phyloP scores from a whole-genome alignment of 257 asterid genomes.

The Solanum pinnatisectum region DNA sequence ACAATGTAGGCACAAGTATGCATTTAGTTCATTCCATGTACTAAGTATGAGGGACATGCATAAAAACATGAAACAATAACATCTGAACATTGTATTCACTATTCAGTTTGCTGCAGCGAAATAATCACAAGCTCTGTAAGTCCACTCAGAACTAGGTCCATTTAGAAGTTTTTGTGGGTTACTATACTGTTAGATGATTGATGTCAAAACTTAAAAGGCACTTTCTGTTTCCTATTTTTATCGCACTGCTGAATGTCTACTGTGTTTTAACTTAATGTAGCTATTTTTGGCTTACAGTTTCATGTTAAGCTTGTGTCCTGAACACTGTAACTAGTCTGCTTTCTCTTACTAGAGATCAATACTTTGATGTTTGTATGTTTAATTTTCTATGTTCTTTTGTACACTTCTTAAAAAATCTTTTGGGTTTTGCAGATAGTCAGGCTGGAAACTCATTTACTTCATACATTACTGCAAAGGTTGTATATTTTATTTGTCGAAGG shows the following conservation, averaged over 20 bases:
- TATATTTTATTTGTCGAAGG: conserved; percentile 5
- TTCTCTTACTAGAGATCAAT: background rate
- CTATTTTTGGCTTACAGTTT: background rate
- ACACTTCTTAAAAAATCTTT: background rate
- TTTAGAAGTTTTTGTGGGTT: background rate
- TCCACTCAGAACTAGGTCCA: background rate
- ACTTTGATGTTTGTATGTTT: background rate
- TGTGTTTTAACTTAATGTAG: background rate
- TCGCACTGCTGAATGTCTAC: background rate
- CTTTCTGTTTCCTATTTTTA: background rate
- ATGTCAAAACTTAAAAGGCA: background rate
- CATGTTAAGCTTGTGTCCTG: background rate
- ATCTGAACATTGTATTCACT: background rate
- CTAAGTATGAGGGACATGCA: background rate
- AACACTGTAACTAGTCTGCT: background rate
- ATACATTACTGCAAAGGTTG: conserved; percentile 88
- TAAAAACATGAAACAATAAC: background rate
- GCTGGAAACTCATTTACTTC: conserved; percentile 84
- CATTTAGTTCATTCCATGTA: background rate
- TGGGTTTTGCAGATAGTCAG: conserved; percentile 62
- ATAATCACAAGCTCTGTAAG: background rate
- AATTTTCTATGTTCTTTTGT: background rate
- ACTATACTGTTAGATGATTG: background rate
- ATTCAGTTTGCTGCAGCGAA: background rate
- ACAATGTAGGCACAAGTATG: background rate